These are phyloP conservation scores for Penicillium brevicompactum DNA, from an alignment of 2,329 filamentous ascomycete species.

Conservation along the genomic window DNA sequence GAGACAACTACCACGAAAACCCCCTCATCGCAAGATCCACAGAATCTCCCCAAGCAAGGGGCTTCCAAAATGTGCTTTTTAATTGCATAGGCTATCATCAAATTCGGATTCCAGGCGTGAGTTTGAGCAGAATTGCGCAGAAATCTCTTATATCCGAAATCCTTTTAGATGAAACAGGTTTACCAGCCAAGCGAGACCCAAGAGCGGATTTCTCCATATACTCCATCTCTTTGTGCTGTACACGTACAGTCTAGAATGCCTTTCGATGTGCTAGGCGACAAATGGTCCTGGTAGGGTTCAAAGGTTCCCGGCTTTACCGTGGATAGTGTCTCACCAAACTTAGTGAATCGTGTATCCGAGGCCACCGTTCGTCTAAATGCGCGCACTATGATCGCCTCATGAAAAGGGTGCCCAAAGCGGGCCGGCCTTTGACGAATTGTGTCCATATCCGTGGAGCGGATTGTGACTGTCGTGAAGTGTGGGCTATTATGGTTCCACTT, in stretches of 20 bases:
- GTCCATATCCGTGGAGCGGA: neutral
- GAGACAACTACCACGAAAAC: neutral
- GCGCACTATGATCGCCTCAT: slow-evolving; percentile 4
- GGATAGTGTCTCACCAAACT: neutral
- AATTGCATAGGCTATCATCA: neutral
- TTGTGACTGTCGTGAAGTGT: slow-evolving; percentile 3
- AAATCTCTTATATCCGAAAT: neutral
- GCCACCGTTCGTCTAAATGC: slow-evolving; percentile 5
- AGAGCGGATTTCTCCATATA: neutral
- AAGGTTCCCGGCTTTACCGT: neutral
- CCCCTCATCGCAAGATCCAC: neutral
- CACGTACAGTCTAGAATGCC: neutral
- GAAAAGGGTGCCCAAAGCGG: slow-evolving; percentile 4
- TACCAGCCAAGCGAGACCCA: neutral
- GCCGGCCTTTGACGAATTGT: slow-evolving; percentile 1
- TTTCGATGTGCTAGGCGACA: slow-evolving; percentile 1
- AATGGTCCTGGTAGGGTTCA: slow-evolving; percentile 5
- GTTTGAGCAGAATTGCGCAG: neutral
- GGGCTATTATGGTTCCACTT: slow-evolving; percentile 7
- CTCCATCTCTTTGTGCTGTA: neutral
- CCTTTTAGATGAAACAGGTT: neutral
- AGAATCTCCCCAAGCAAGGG: neutral
- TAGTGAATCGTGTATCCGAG: slow-evolving; percentile 3
- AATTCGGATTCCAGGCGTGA: neutral
- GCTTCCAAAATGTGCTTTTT: neutral